Evolutionary conservation across 2,329 filamentous ascomycete species (phyloP).

Genomic region (Parastagonospora avenae): DNA sequence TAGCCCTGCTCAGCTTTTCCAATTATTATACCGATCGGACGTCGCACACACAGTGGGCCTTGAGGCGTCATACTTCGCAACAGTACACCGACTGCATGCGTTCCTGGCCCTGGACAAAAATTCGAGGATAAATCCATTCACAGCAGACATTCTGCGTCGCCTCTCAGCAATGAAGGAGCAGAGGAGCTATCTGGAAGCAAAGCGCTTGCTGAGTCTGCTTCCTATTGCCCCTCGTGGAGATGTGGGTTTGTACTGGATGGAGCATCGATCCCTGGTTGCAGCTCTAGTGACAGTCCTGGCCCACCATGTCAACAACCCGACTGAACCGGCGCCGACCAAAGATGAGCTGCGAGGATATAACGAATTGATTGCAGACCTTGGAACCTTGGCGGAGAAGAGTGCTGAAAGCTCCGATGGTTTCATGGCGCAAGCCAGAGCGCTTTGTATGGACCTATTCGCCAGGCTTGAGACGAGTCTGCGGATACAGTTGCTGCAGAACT

Average conservation of each 20-base stretch:
- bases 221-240: conserved; percentile 23
- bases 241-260: conserved; percentile 26
- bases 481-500: conserved; percentile 2
- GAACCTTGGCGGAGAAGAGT: conserved; percentile 12
- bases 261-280: conserved; percentile 17
- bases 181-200: conserved; percentile 19
- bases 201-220: conserved; percentile 21
- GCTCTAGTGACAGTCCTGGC: conserved; percentile 29
- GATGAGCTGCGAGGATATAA: conserved; percentile 13
- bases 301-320: conserved; percentile 18
- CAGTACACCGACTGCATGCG: conserved; percentile 25
- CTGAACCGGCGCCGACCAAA: conserved; percentile 3
- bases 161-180: conserved; percentile 20
- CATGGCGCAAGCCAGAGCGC: conserved; percentile 12
- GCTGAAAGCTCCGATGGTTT: conserved; percentile 13
- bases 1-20: conserved; percentile 18
- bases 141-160: conserved; percentile 14
- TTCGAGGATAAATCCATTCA: conserved; percentile 23
- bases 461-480: conserved; percentile 12
- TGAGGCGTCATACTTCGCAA: conserved; percentile 33
- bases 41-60: conserved; percentile 23
- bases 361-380: conserved; percentile 15
- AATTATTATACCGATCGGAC: conserved; percentile 33
- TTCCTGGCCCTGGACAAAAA: conserved; percentile 19
- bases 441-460: conserved; percentile 21